Base-by-base conservation (phyloP, 2,329 filamentous ascomycete genomes). In the Diaporthe longicolla region DNA sequence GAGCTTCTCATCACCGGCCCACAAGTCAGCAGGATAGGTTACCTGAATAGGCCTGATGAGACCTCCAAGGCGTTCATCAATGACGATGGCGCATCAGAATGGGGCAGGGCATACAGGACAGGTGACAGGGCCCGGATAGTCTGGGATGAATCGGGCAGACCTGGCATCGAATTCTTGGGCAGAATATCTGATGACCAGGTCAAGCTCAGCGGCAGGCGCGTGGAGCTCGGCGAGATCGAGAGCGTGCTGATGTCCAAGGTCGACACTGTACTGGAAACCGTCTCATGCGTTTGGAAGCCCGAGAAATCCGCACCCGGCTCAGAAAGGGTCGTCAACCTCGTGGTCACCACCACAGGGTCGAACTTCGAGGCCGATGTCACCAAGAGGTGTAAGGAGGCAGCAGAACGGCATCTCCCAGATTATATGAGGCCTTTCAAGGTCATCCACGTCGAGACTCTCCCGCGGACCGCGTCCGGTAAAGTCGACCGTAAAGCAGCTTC, bases 371-470 rank as follows among this genome's bases (percentile, higher is more conserved):
- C 81, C 80, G 7, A 77, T 80, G 21, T 71, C 7, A 32, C 43
- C 37, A 8, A 10, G n/a, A 43, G 37, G 32, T 71, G 69, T 21
- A 77, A 81, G 43, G 77, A 83, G 8, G 82, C 81, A 9, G 92
- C 89, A 77, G 84, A 84, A 66, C 84, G 83, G 71, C 90, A 89
- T 86, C 82, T 93, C 5, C 90, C 90, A 3, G 82, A 82, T 10
- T 91, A 88, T 77, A 92, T 93, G 91, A 81, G 92, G 6, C 91
- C 91, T 2, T 83, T 84, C 13, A 87, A 90, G 70, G 82, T 91
- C 35, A 78, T 89, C 2, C 76, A 88, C 1, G 77, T 90, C 11
- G 77, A 85, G 7, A 81, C 84, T 35, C 83, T 93, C 70, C 90
- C 91, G 3, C 87, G 88, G 73, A 83, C 92, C 37, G 81, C 89